Base-by-base conservation (phyloP, 2,329 filamentous ascomycete species). In the Chalara sp. region DNA sequence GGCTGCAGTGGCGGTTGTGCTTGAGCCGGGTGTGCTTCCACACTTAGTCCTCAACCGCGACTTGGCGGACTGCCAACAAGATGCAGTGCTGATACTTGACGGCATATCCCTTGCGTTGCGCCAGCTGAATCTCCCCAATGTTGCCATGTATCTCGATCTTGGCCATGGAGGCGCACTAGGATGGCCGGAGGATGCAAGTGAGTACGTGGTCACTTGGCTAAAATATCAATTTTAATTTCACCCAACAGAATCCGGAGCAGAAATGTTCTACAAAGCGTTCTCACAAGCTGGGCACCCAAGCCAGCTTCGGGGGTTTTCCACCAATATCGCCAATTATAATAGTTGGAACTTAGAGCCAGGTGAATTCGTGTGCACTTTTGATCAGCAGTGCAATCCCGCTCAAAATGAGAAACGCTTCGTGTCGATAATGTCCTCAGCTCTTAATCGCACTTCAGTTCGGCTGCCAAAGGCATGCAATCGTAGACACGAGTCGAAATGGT, bases 111-210 rank as follows among this genome's bases (percentile, higher is more conserved):
- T 83, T 60, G 79, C 80, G 1, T 62, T 82, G 47, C 68, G 70
- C 55, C 69, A 70, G 44, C 70, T 84, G 56, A 80, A 83, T 67
- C 69, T 83, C 31, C 68, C 73, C 54, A 84, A 84, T 62, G 80
- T 84, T 30, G 69, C 77, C 55, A 79, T 80, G 76, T 84, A 84
- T 63, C 64, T 84, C 13, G 81, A 84, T 58, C 80, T 78, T 7
- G 80, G 79, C 52, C 80, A 84, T 63, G 79, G 76, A 30, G 80
- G 81, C 53, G 84, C 80, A 81, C 72, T 84, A 41, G 80, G 80
- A 60, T 84, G 80, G 80, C 64, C 74, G n/a, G 79, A 76, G 53
- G 84, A 84, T 67, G 21, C 21, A 21, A 73, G 80, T 44, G 56
- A 58, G 6, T 75, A 76, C 5, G 73, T 75, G 2, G 76, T 3